A percentile compares a stretch with the other conserved stretches of the same genome.
Evolutionary conservation across 75 land plant species (phyloP).

Genomic region (Sequoia sempervirens): DNA sequence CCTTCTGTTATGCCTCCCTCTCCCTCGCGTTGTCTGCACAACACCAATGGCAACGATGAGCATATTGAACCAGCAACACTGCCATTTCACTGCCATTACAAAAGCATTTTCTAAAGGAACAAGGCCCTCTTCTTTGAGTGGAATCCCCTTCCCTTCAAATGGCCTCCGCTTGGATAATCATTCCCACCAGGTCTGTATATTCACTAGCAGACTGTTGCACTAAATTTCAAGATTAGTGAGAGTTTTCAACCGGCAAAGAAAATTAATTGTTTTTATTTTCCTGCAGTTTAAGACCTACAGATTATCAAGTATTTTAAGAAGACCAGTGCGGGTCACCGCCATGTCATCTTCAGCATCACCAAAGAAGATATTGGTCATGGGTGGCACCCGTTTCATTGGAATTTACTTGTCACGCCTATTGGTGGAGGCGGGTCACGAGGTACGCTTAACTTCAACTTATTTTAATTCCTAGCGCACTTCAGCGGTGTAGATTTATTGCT

Average conservation of each 20-base stretch:
- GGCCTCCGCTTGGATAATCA: background rate
- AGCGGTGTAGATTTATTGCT: background rate
- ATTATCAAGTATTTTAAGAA: conserved; percentile 11
- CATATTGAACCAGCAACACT: background rate
- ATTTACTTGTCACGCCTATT: conserved; percentile 81
- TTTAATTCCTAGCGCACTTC: background rate
- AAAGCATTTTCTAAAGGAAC: background rate
- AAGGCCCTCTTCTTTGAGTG: background rate
- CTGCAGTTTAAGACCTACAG: conserved; percentile 4
- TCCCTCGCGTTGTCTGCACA: background rate
- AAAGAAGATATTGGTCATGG: conserved; percentile 96
- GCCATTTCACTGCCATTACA: background rate
- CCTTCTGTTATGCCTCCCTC: background rate
- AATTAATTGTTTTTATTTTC: background rate
- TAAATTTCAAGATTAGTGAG: background rate
- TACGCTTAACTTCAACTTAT: conserved; percentile 12
- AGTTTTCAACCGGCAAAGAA: background rate
- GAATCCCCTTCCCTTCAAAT: background rate
- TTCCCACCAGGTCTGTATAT: background rate
- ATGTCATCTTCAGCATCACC: conserved; percentile 25
- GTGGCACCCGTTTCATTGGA: conserved; percentile 96
- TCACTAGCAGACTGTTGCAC: background rate
- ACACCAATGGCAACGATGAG: background rate
- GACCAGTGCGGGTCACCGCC: conserved; percentile 40
- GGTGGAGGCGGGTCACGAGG: conserved; percentile 91